Percentiles rank a stretch among this genome's conserved stretches.
Conservation (phyloP, 1,139 yeast genomes). For the Lodderomyces oxycetoniae region DNA sequence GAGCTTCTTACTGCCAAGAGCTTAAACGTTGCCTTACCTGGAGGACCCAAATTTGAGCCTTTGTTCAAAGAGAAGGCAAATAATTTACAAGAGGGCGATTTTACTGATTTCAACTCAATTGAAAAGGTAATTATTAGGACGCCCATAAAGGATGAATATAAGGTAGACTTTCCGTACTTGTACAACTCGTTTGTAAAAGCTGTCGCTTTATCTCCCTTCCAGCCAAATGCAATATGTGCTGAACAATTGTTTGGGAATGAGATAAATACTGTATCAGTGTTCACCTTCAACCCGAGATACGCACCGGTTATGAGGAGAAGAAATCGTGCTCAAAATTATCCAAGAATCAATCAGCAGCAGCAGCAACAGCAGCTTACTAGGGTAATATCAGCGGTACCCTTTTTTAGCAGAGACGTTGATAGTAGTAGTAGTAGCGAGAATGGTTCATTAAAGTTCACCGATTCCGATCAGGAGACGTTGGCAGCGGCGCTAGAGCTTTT, state of each 20-base stretch:
- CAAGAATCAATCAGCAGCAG: slow-evolving; percentile 4
- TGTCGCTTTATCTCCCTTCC: slow-evolving; percentile 47
- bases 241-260: slow-evolving; percentile 21
- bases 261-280: slow-evolving; percentile 39
- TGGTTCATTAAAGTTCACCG: slow-evolving; percentile 15
- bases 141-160: slow-evolving; percentile 76
- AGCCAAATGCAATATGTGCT: slow-evolving; percentile 55
- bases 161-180: slow-evolving; percentile 79
- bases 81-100: slow-evolving; percentile 69
- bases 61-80: slow-evolving; percentile 54
- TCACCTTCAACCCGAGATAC: slow-evolving; percentile 48
- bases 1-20: slow-evolving; percentile 89
- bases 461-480: slow-evolving; percentile 36
- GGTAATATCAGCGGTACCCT: slow-evolving; percentile 33
- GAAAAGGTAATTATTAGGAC: slow-evolving; percentile 80
- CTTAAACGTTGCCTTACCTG: slow-evolving; percentile 79
- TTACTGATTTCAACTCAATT: slow-evolving; percentile 82
- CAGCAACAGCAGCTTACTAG: slow-evolving; percentile 22
- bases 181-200: slow-evolving; percentile 75
- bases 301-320: slow-evolving; percentile 51
- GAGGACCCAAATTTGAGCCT: slow-evolving; percentile 96
- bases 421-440: neutral
- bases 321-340: neutral
- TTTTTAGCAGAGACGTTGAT: slow-evolving; percentile 31
- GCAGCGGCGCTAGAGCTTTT: slow-evolving; percentile 60